Percentiles rank a stretch among this genome's conserved stretches.
Conservation (phyloP, 2,329 filamentous ascomycete genomes). For the Purpureocillium takamizusanense region DNA sequence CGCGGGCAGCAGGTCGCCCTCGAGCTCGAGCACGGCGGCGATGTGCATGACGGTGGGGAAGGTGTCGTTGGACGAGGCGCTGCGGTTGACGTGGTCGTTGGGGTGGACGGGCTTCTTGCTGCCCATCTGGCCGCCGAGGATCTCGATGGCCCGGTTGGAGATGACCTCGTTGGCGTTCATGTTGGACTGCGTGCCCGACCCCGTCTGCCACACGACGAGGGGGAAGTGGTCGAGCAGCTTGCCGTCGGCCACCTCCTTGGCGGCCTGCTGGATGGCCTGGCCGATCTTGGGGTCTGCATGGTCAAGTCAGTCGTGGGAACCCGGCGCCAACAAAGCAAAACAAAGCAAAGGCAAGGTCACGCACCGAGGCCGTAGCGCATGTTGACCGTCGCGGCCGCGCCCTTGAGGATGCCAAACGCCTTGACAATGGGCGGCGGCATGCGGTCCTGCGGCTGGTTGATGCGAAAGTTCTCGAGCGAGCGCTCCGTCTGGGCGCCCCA, state of each 20-base stretch:
- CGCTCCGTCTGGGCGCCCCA: conserved; percentile 30
- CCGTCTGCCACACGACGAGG: conserved; percentile 98
- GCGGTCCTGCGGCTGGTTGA: conserved; percentile 98
- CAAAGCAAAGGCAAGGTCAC: conserved; percentile 5
- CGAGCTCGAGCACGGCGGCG: conserved; percentile 87
- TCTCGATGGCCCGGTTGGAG: conserved; percentile 97
- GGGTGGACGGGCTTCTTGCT: conserved; percentile 98
- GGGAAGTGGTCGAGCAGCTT: conserved; percentile 97
- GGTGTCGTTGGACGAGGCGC: conserved; percentile 95
- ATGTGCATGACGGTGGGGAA: conserved; percentile 99
- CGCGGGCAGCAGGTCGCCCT: conserved; percentile 74
- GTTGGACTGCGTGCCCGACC: conserved; percentile 97
- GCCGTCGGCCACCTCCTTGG: conserved; percentile 82
- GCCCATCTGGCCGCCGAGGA: conserved; percentile 87
- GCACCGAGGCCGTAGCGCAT: conserved; percentile 83
- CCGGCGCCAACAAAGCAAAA: too few relatives aligned
- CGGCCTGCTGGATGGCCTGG: conserved; percentile 88
- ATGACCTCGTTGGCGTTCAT: conserved; percentile 99
- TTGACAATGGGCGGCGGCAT: conserved; percentile 90
- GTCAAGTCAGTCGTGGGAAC: too few relatives aligned
- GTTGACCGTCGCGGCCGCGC: conserved; percentile 90
- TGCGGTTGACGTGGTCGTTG: conserved; percentile 99
- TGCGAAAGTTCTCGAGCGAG: conserved; percentile 94
- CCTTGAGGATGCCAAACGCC: conserved; percentile 96
- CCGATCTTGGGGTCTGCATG: conserved; percentile 59